Base-by-base conservation (phyloP, 2,329 filamentous ascomycete genomes). In the Penicillium sp. region DNA sequence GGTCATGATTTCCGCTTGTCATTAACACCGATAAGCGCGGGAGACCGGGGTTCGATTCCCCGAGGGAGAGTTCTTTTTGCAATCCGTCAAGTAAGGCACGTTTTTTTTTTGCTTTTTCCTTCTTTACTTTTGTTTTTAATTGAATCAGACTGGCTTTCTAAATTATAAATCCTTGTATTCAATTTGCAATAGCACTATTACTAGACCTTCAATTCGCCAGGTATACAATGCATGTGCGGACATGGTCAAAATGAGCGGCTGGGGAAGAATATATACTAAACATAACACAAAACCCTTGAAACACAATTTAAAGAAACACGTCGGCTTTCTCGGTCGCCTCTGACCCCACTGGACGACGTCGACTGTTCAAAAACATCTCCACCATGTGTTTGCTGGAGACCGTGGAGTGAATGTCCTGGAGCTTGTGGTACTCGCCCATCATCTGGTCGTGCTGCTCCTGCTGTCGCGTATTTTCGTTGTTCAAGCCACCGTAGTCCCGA, bases 1-100 rank as follows among this genome's bases (percentile, higher is more conserved):
- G 60, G 62, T 67, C 60, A 65, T 66, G 61, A 66, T 66, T 60
- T 65, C 61, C 65, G 62, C 61, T 65, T 66, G 62, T 65, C 64
- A 65, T 47, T 52, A 57, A 47, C 9, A 54, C 52, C 35, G 49
- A 55, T 51, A 55, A 63, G 64, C 64, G 63, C 65, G 64, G 65
- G 58, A 63, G 64, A 64, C 66, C 64, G 61, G 60, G 61, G 63
- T 67, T 66, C 63, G 63, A 67, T 67, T 65, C 64, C 61, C 57
- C 57, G 57, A 59, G 63, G 61, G 64, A 63, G 59, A 59, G 58
- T 60, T 60, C 29, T 58, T 60, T 26, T 64, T 52, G 14, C 14
- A 34, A 20, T 6, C 13, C 2, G 18, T 20, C 18, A 20, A 20
- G 4, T 20, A 3, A 20, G 18, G 4, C 18, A 20, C 4, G 18